Conservation (phyloP, 2,329 filamentous ascomycete genomes). For the Aureobasidium sp. region DNA sequence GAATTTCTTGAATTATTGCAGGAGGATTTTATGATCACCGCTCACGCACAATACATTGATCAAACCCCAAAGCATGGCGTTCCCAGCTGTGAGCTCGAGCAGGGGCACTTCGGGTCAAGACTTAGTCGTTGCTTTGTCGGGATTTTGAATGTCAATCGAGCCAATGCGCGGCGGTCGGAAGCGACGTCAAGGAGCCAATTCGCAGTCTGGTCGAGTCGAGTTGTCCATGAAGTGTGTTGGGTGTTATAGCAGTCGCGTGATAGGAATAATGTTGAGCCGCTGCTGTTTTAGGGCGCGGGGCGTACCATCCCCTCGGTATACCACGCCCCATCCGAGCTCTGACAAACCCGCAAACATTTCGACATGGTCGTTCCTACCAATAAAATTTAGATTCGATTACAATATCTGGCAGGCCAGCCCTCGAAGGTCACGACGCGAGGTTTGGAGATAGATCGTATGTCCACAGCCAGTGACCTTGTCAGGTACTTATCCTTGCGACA, state of each 20-base stretch:
- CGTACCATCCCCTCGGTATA: not conserved
- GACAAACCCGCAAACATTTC: too few relatives aligned
- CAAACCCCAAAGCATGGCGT: not conserved
- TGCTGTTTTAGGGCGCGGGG: not conserved
- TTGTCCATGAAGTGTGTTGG: not conserved
- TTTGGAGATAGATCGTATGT: not conserved
- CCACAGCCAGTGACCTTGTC: not conserved
- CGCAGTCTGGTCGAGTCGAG: not conserved
- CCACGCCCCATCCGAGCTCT: not conserved
- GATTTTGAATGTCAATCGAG: not conserved
- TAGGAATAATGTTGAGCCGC: not conserved
- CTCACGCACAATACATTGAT: not conserved
- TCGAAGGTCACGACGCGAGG: not conserved
- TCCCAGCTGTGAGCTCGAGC: not conserved
- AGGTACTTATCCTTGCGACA: not conserved
- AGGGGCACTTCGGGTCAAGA: not conserved
- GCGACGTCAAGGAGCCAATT: not conserved
- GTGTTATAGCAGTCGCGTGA: not conserved
- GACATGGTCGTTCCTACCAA: not conserved
- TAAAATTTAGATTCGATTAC: not conserved
- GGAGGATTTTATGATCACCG: not conserved
- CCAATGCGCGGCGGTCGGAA: not conserved
- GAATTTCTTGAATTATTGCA: not conserved
- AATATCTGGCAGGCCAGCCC: not conserved
- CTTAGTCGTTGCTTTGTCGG: not conserved